These are phyloP conservation scores for Aspergillus ruber DNA, from an alignment of 2,329 filamentous ascomycete species.

Conservation along the genomic window DNA sequence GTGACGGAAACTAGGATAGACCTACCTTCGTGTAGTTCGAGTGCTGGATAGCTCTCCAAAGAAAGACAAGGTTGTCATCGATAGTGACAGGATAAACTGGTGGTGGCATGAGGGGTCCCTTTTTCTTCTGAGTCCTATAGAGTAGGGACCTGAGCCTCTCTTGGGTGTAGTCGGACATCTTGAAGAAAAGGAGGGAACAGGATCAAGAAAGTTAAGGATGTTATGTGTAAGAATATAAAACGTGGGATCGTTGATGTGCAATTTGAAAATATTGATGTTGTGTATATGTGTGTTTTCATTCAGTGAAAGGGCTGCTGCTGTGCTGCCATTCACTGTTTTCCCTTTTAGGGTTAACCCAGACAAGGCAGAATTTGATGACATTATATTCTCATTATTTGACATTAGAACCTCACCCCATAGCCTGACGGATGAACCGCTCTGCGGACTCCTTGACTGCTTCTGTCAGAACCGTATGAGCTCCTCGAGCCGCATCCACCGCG, in stretches of 20 bases:
- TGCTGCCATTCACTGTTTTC: constrained; percentile 16
- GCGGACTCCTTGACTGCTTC: constrained; percentile 56
- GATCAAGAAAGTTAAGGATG: background rate
- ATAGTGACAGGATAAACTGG: constrained; percentile 6
- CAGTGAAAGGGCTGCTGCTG: background rate
- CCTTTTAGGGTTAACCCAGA: background rate
- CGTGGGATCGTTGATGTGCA: background rate
- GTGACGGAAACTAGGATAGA: background rate
- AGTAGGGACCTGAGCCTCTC: background rate
- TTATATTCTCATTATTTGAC: constrained; percentile 23
- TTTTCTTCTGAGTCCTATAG: background rate
- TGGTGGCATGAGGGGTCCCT: constrained; percentile 30
- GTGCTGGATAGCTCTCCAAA: constrained; percentile 38
- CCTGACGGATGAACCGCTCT: constrained; percentile 30
- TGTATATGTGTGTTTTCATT: no score
- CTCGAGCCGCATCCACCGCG: constrained; percentile 57
- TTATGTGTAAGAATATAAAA: background rate
- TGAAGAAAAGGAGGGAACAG: background rate
- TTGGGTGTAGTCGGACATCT: background rate
- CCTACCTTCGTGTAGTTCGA: constrained; percentile 34
- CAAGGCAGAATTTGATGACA: constrained; percentile 1
- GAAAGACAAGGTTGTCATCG: constrained; percentile 36
- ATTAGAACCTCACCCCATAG: constrained; percentile 3
- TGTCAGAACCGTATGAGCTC: constrained; percentile 53
- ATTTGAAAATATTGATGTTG: no score